Base-by-base conservation (phyloP, 148 eudicot genomes). In the Arctostaphylos glauca region DNA sequence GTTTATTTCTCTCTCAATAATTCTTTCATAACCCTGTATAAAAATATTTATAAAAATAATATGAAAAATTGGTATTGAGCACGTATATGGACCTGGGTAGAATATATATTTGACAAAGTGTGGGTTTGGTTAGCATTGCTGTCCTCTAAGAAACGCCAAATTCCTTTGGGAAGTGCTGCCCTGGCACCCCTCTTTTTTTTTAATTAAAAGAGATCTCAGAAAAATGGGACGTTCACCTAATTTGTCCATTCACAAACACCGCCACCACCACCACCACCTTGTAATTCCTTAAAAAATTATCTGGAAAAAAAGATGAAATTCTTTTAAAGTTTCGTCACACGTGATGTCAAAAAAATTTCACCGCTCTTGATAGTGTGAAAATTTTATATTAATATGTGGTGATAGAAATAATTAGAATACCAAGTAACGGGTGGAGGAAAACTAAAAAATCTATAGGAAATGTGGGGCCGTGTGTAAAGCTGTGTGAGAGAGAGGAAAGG, bases 141-240 rank as follows among this genome's bases (percentile, higher is more conserved):
- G 64, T 77, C 79, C 59, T 77, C 48, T 6, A 19, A 38, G 19
- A 77, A 83, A 86, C 80, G 90, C 88, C 90, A 88, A 89, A 87
- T 56, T 9, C 81, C 88, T 81, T 87, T 74, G 89, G 86, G 86
- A 85, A 87, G 74, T 81, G 83, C 82, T 87, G 84, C 74, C 62
- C 84, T 85, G 91, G 85, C 89, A 85, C 21, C 56, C 74, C 60
- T 62, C 1, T 31, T 31, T 31, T 31, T 31, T 31, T 31, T 6
- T 3, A 23, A 64, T 15, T 64, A 53, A 46, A 53, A 46, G 64
- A 83, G 73, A 87, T 79, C 78, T 81, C 56, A 48, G 44, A 67
- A 31, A 14, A 62, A 7, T 21, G 74, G 84, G 86, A 75, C 84
- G 86, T 58, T 81, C 23, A 8, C 74, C 54, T 77, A 74, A 81